These are phyloP conservation scores for Cynanchum wilfordii DNA, from an alignment of 257 asterid genomes.

Conservation along the genomic window DNA sequence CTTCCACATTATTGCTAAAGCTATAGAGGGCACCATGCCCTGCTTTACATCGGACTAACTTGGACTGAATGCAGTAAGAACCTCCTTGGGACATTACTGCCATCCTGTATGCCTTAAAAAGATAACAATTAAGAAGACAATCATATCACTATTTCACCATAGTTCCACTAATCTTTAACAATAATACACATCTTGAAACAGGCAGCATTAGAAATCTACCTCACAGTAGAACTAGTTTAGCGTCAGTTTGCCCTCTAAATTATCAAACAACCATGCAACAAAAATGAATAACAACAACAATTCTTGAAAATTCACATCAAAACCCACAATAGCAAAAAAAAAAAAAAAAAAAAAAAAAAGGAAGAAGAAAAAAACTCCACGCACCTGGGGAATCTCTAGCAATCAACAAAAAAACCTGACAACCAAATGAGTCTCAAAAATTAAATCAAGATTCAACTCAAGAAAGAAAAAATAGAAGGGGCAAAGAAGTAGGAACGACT, in stretches of 20 bases:
- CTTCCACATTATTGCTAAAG: slow-evolving; percentile 25
- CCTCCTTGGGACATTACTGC: slow-evolving; percentile 66
- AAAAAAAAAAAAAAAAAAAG: not conserved
- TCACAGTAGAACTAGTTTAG: not conserved
- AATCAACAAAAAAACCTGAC: not conserved
- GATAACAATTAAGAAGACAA: too few species aligned
- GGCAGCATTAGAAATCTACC: not conserved
- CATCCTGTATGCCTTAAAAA: slow-evolving; percentile 53
- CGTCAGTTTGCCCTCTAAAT: not conserved
- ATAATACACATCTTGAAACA: not conserved
- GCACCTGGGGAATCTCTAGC: not conserved
- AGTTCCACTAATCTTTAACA: not conserved
- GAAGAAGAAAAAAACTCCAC: not conserved
- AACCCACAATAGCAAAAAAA: not conserved
- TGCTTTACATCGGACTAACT: slow-evolving; percentile 32
- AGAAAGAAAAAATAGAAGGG: not conserved
- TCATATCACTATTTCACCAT: not conserved
- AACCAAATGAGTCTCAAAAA: not conserved
- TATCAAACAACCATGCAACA: not conserved
- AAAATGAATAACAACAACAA: not conserved
- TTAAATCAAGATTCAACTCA: not conserved
- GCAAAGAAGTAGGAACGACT: too few species aligned
- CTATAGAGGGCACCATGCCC: slow-evolving; percentile 27
- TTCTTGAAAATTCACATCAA: not conserved
- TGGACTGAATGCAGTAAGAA: slow-evolving; percentile 42